Evolutionary conservation across 441 rosid genomes (phyloP), one percentile per base, ranked within the genome.

Genomic region (Hypseocharis bilobata): DNA sequence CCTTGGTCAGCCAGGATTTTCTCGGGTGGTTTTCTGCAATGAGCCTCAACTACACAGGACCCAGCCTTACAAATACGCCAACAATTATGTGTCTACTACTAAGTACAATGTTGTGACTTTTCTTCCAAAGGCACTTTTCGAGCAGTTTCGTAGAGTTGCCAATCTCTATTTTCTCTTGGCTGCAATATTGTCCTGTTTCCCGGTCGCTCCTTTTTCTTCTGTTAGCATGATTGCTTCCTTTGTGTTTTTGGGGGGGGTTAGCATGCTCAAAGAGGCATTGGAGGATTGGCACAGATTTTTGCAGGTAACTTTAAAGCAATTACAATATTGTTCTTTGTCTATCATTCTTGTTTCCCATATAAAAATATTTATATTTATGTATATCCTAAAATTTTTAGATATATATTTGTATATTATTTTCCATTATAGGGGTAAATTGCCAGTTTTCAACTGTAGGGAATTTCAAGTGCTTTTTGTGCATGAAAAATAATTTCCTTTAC

Each of bases 121-220:
- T 74, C 63, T 94, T 16, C 99, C 99, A 0, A 91, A 85, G 74
- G 82, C 99, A 0, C 65, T 94, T 65, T 94, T 91, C 47, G 98
- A 94, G 79, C 99, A 94, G 71, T 91, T 94, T 75, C 84, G 96
- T 76, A 83, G 99, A 58, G 98, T 84, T 16, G 99, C 99, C 55
- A 94, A 94, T 69, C 57, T 89, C 62, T 94, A 85, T 73, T 94
- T 94, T 78, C 86, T 94, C 64, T 54, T 91, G 45, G 83, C 91
- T 74, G 96, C 88, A 6, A 68, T 88, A 56, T 73, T 94, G 73
- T 83, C 99, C 3, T 83, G 89, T 79, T 88, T 96, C 4, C 64
- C 92, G 0, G 72, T 94, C 4, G 82, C 99, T 20, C 99, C 99
- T 60, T 91, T 89, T 78, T 56, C 91, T 0, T 72, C 92, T 11